Conservation (phyloP, 495 filamentous ascomycete species). For the Penicillium malachiteum region DNA sequence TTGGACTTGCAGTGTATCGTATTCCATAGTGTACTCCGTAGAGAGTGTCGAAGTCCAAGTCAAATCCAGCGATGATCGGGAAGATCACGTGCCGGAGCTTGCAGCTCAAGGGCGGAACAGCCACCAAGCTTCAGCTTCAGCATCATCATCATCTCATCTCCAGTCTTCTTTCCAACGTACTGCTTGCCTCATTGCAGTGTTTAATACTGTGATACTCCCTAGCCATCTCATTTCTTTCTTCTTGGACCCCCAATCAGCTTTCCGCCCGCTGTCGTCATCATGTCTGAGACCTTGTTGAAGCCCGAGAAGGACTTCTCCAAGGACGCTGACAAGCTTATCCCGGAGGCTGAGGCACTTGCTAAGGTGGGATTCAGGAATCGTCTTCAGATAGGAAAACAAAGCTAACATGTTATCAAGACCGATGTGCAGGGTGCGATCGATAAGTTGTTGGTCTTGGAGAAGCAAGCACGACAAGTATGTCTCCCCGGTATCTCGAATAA, state of each 20-base stretch:
- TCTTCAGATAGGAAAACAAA: neutral
- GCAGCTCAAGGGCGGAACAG: constrained; percentile 25
- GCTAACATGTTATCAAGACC: constrained; percentile 46
- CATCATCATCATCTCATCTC: constrained; percentile 24
- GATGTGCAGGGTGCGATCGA: constrained; percentile 85
- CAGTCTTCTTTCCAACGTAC: constrained; percentile 2
- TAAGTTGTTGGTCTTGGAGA: constrained; percentile 87
- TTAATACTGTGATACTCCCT: neutral
- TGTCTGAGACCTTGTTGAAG: constrained; percentile 64
- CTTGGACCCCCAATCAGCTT: neutral
- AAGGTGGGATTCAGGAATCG: constrained; percentile 55
- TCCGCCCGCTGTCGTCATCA: constrained; percentile 38
- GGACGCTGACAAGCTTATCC: constrained; percentile 86
- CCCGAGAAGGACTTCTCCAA: constrained; percentile 79
- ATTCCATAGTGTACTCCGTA: too few relatives aligned
- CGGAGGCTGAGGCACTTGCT: constrained; percentile 82
- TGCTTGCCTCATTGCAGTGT: constrained; percentile 6
- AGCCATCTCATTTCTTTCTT: neutral
- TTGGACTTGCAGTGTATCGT: too few relatives aligned
- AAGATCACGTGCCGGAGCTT: constrained; percentile 33
- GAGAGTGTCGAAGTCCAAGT: too few relatives aligned
- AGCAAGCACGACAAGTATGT: constrained; percentile 89
- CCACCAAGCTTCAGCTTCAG: constrained; percentile 37
- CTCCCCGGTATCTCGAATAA: constrained; percentile 1
- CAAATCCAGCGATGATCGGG: neutral